phyloP scores from a whole-genome alignment of 108 stramenopile species.

The Pseudonitzschia multistriata region DNA sequence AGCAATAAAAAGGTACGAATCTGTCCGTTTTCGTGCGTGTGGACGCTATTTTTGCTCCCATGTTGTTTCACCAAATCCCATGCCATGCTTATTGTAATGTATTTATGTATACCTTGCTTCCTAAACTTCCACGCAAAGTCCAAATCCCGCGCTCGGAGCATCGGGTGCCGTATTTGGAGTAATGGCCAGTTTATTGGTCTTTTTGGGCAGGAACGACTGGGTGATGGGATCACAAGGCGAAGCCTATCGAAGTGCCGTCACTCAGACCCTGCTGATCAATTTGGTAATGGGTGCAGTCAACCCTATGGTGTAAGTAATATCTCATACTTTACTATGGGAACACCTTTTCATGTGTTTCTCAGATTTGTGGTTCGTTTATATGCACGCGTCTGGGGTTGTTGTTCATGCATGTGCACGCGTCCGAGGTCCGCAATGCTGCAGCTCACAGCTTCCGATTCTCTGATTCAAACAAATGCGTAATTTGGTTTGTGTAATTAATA shows the following conservation, averaged over 20 bases:
- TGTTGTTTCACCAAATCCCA: too few relatives aligned
- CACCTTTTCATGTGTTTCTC: background rate
- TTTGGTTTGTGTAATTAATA: background rate
- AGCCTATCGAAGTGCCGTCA: conserved; percentile 24
- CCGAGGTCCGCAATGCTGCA: background rate
- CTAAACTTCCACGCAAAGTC: conserved; percentile 29
- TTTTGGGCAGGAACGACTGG: conserved; percentile 63
- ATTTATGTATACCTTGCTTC: background rate
- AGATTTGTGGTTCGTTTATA: background rate
- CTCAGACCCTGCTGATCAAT: conserved; percentile 45
- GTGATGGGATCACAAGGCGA: conserved; percentile 48
- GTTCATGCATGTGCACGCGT: too few relatives aligned
- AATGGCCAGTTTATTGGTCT: conserved; percentile 70
- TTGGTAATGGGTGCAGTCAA: conserved; percentile 41
- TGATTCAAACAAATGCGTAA: background rate
- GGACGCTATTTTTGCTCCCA: too few relatives aligned
- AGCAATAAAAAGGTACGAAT: conserved; percentile 27
- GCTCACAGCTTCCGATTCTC: background rate
- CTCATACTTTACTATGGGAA: background rate
- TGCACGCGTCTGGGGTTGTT: too few relatives aligned
- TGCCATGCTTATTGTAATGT: background rate
- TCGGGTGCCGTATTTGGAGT: conserved; percentile 83
- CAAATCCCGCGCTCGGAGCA: conserved; percentile 82
- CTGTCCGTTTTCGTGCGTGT: background rate
- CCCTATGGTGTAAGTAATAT: conserved; percentile 31